phyloP scores from a whole-genome alignment of 2,329 filamentous ascomycete species.

The Xylariaceae sp. region DNA sequence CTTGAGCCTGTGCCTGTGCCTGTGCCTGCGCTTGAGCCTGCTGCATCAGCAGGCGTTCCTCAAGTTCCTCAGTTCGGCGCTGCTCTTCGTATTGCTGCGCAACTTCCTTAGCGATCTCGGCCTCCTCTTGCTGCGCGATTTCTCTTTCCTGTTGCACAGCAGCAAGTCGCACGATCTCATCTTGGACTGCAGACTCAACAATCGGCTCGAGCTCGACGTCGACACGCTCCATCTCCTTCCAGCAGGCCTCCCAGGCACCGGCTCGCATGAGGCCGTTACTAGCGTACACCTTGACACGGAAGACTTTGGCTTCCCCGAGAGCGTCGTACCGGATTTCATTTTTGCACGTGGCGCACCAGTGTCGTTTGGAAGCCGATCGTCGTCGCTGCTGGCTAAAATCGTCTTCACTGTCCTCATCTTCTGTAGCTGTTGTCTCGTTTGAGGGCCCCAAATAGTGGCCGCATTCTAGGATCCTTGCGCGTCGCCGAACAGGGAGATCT shows the following conservation, averaged over 20 bases:
- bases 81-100: slow-evolving; percentile 43
- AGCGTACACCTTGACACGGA: slow-evolving; percentile 87
- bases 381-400: slow-evolving; percentile 47
- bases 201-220: slow-evolving; percentile 89
- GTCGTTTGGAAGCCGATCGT: slow-evolving; percentile 44
- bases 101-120: slow-evolving; percentile 43
- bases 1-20: no score
- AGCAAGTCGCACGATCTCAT: slow-evolving; percentile 64
- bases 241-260: slow-evolving; percentile 90
- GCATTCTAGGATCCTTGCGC: slow-evolving; percentile 75
- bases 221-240: slow-evolving; percentile 98
- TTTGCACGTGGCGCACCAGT: slow-evolving; percentile 64
- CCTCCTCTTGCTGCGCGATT: slow-evolving; percentile 39
- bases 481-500: slow-evolving; percentile 67
- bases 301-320: slow-evolving; percentile 62
- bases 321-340: slow-evolving; percentile 61
- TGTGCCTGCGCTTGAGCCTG: slow-evolving; percentile 41
- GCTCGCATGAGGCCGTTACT: slow-evolving; percentile 93
- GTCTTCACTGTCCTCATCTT: slow-evolving; percentile 55
- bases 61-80: slow-evolving; percentile 35
- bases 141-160: slow-evolving; percentile 50
- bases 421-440: slow-evolving; percentile 52
- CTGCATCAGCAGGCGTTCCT: slow-evolving; percentile 30
- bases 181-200: slow-evolving; percentile 63
- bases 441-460: slow-evolving; percentile 75